Conservation (phyloP, 1,139 yeast species). For the Trichomonascaceae sp. region DNA sequence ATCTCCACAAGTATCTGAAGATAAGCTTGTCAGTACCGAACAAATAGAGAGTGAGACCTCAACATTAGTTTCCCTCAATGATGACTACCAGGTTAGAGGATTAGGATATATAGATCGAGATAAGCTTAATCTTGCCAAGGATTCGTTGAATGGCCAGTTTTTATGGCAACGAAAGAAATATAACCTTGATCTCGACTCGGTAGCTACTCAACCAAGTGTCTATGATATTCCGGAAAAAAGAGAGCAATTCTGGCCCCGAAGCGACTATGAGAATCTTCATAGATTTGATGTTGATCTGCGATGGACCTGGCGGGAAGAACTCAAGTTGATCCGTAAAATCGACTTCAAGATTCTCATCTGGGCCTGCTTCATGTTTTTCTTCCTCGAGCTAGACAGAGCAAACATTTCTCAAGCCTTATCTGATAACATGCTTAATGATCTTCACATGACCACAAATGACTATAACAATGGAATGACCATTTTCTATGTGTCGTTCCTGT, state of each 20-base stretch:
- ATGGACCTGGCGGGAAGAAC: slow-evolving; percentile 46
- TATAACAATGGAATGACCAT: slow-evolving; percentile 45
- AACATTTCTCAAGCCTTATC: slow-evolving; percentile 47
- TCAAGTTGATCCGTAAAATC: slow-evolving; percentile 36
- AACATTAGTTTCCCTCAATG: not conserved
- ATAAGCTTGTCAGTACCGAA: not conserved
- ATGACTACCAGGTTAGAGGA: slow-evolving; percentile 5
- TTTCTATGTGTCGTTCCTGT: slow-evolving; percentile 39
- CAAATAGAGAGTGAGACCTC: not conserved
- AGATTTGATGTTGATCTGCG: slow-evolving; percentile 43
- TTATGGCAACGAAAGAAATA: slow-evolving; percentile 4
- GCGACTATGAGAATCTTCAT: slow-evolving; percentile 41
- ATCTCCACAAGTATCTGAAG: not conserved
- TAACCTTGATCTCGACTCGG: slow-evolving; percentile 12
- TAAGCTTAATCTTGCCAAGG: slow-evolving; percentile 1
- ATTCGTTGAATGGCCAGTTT: slow-evolving; percentile 3
- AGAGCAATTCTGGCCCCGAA: slow-evolving; percentile 15
- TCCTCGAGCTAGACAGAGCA: slow-evolving; percentile 47
- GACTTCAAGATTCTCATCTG: slow-evolving; percentile 42
- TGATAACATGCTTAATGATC: slow-evolving; percentile 42
- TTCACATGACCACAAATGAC: slow-evolving; percentile 42
- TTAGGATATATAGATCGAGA: slow-evolving; percentile 1
- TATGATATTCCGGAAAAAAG: slow-evolving; percentile 7
- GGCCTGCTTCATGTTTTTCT: slow-evolving; percentile 46
- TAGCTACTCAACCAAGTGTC: slow-evolving; percentile 16